Percentiles rank a stretch among this genome's conserved stretches.
Conservation (phyloP, 352 stramenopile genomes). For the Globisporangium splendens region DNA sequence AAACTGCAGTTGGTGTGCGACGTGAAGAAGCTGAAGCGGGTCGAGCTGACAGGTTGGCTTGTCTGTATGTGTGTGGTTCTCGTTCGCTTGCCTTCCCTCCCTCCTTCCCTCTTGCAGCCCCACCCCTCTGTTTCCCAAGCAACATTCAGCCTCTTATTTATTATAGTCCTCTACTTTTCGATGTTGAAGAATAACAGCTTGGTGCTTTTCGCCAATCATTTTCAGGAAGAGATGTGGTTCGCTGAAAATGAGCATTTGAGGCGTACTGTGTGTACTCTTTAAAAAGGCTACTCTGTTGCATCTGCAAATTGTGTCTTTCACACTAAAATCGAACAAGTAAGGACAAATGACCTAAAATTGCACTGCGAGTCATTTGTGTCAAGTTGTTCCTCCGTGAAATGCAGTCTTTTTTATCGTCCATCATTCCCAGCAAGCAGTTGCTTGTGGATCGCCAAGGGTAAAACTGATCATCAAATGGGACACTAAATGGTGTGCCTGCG, state of each 20-base stretch:
- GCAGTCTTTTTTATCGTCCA: no score
- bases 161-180: background rate
- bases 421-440: no score
- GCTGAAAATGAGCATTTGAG: background rate
- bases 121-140: background rate
- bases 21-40: background rate
- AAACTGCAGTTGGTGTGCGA: background rate
- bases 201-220: conserved; percentile 1
- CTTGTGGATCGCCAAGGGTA: no score
- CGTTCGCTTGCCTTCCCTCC: background rate
- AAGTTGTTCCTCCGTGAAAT: no score
- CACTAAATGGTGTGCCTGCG: no score
- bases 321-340: no score
- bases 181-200: background rate
- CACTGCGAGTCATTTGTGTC: no score
- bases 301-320: no score
- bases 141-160: background rate
- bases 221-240: background rate
- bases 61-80: background rate
- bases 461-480: no score
- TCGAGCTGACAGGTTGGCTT: background rate
- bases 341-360: no score
- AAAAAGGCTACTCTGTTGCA: background rate
- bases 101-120: no score
- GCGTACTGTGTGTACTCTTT: background rate